Conservation (phyloP, 1,139 yeast genomes). For the Blastobotrys raffinosifermentans region DNA sequence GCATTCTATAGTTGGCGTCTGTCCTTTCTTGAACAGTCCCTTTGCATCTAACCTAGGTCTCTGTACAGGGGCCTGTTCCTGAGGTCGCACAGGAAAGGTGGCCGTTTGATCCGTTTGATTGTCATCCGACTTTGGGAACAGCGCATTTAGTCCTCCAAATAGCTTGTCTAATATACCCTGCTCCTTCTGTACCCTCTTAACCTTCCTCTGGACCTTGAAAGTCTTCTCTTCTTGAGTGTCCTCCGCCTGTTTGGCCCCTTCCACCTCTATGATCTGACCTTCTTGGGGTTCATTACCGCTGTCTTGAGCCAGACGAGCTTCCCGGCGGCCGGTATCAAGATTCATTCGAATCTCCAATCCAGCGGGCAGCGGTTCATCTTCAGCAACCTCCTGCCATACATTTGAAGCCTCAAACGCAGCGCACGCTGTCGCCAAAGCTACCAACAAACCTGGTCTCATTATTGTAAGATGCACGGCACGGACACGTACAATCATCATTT, state of each 20-base stretch:
- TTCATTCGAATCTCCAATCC: conserved; percentile 67
- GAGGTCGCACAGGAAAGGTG: background rate
- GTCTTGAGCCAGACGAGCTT: conserved; percentile 45
- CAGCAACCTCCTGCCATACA: conserved; percentile 64
- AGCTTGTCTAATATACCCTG: too few species aligned
- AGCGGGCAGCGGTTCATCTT: conserved; percentile 66
- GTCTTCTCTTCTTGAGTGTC: conserved; percentile 4
- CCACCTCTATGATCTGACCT: conserved; percentile 10
- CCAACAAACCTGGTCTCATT: background rate
- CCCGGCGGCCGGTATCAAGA: conserved; percentile 58
- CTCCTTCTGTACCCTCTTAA: background rate
- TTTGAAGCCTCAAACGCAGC: conserved; percentile 48
- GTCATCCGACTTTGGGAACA: too few species aligned
- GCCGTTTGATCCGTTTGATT: too few species aligned
- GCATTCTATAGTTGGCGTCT: background rate
- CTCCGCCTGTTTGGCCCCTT: conserved; percentile 5
- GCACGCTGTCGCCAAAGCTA: conserved; percentile 35
- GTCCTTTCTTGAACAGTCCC: background rate
- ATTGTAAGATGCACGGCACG: background rate
- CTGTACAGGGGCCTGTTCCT: background rate
- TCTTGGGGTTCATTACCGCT: conserved; percentile 13
- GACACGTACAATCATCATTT: background rate
- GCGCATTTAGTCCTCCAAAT: background rate
- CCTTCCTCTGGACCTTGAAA: background rate
- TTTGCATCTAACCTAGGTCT: background rate